Conservation (phyloP, 148 eudicot genomes). For the Amaranthus hypochondriacus region DNA sequence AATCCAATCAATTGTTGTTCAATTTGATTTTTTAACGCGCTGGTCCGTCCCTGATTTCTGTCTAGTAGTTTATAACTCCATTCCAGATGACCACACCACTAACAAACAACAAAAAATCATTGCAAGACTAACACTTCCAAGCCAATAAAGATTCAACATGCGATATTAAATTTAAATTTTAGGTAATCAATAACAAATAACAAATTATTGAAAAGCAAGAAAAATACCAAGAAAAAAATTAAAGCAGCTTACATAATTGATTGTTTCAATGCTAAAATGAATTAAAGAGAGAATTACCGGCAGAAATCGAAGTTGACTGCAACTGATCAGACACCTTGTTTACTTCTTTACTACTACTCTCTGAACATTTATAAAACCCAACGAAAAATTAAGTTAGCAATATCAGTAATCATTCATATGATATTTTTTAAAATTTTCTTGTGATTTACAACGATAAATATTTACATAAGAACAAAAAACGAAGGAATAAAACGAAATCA, state of each 20-base stretch:
- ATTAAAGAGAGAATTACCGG: conserved; percentile 24
- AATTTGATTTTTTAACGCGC: no score
- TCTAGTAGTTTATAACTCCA: neutral
- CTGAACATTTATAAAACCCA: conserved; percentile 19
- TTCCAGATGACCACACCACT: neutral
- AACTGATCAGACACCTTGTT: conserved; percentile 72
- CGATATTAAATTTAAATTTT: neutral
- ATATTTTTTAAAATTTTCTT: neutral
- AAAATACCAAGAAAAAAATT: neutral
- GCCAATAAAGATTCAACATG: neutral
- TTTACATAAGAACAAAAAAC: neutral
- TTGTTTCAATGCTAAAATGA: neutral
- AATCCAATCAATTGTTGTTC: no score
- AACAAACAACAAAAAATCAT: neutral
- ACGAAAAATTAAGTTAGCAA: neutral
- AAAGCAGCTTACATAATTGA: neutral
- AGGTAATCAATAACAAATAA: neutral
- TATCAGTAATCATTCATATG: neutral
- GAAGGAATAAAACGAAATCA: neutral
- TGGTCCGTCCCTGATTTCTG: no score
- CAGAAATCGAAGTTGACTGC: conserved; percentile 61
- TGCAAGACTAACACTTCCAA: neutral
- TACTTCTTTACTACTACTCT: conserved; percentile 43
- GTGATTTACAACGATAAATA: neutral
- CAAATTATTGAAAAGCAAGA: neutral